Base-by-base conservation (phyloP, 2,329 filamentous ascomycete species). In the Alternaria panax region DNA sequence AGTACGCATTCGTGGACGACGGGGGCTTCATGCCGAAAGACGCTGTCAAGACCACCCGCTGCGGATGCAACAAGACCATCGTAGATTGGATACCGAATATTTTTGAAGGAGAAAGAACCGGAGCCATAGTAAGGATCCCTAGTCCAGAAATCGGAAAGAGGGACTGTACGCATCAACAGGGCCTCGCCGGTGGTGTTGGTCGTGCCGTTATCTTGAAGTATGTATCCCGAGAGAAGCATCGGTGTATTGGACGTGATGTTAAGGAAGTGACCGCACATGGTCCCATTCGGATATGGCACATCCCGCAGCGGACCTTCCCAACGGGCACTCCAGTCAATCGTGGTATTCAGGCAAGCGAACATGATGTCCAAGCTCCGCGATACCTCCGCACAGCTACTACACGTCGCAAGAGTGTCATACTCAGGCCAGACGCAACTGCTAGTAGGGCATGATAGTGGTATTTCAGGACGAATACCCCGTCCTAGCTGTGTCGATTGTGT, bases 371-470 rank as follows among this genome's bases (percentile, higher is more conserved):
- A 63, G 0, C 64, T 8, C 0, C 60, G 5, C 0, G 70, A 51
- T 0, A 70, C 47, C 4, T 72, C 70, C 1, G n/a, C 50, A 20
- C 73, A 76, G 1, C 54, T 11, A 22, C 70, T 75, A 22, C 73
- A 76, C 0, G 74, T 38, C 1, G 40, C 69, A 0, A 76, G 54
- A 0, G 72, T 71, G 0, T 76, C 62, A 25, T 75, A 75, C 0
- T 5, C 11, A 0, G 69, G 67, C 69, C 69, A 76, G 0, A 68
- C 70, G 22, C 74, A 76, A 6, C 72, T 75, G 11, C 68, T 72
- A 0, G 65, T 71, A 0, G 71, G 72, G 9, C 74, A 76, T 0
- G 67, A 38, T 0, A 75, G n/a, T 0, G 72, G 71, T 8, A 76
- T 67, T 0, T 75, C 72, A 0, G 70, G 59, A 1, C 74, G 58